Conservation (phyloP, 768 basidiomycete species). For the Obba rivulosa region DNA sequence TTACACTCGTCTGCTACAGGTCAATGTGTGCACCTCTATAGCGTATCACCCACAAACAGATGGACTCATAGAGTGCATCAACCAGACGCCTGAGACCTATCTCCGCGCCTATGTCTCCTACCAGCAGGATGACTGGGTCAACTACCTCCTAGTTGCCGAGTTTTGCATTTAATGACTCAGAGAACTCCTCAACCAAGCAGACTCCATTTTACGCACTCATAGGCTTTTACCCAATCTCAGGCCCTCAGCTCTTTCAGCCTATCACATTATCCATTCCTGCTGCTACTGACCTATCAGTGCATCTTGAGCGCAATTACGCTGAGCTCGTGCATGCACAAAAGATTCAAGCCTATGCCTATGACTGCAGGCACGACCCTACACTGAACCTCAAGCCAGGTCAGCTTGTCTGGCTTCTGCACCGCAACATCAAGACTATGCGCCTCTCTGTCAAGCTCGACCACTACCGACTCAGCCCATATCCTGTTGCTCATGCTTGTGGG, state of each 20-base stretch:
- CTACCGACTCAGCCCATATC: too few relatives aligned
- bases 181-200: conserved; percentile 24
- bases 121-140: conserved; percentile 38
- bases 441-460: conserved; percentile 33
- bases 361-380: conserved; percentile 19
- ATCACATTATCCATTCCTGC: conserved; percentile 25
- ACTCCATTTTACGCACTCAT: conserved; percentile 3
- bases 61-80: conserved; percentile 32
- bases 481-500: too few relatives aligned
- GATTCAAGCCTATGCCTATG: conserved; percentile 23
- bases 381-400: conserved; percentile 28
- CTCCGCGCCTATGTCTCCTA: conserved; percentile 30
- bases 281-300: conserved; percentile 23
- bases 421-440: conserved; percentile 36
- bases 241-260: conserved; percentile 22
- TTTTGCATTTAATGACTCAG: conserved; percentile 34
- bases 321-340: conserved; percentile 28
- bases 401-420: conserved; percentile 32
- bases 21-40: conserved; percentile 21
- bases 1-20: conserved; percentile 3
- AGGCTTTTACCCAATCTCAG: conserved; percentile 20
- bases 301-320: conserved; percentile 27
- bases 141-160: conserved; percentile 32
- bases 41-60: conserved; percentile 41
- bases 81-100: conserved; percentile 32